Evolutionary conservation across 345 rosid genomes (phyloP).

Genomic region (Eucalyptus curtisii): DNA sequence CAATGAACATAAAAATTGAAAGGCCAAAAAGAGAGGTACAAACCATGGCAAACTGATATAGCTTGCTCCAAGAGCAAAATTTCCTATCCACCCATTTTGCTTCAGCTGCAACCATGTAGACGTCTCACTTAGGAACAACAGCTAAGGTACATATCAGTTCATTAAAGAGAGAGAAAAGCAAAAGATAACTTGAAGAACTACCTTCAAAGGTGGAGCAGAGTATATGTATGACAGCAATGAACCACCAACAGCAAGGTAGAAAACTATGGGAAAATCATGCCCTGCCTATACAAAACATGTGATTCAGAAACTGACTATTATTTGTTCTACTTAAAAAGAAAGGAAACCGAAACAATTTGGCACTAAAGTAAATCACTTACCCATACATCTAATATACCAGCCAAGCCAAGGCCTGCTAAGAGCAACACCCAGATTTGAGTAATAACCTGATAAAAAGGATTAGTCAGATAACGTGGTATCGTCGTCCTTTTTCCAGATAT

Average conservation of each 20-base stretch:
- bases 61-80: slow-evolving; percentile 93
- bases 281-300: slow-evolving; percentile 59
- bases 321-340: not conserved
- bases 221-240: slow-evolving; percentile 90
- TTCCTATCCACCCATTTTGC: slow-evolving; percentile 98
- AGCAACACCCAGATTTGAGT: slow-evolving; percentile 85
- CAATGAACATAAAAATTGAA: not conserved
- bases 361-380: slow-evolving; percentile 29
- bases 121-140: not conserved
- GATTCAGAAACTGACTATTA: not conserved
- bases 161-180: not conserved
- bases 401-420: slow-evolving; percentile 77
- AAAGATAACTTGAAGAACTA: not conserved
- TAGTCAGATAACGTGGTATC: not conserved
- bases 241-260: slow-evolving; percentile 95
- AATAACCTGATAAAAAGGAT: slow-evolving; percentile 48
- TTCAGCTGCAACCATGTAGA: slow-evolving; percentile 53
- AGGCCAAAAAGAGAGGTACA: not conserved
- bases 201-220: slow-evolving; percentile 99
- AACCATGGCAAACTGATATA: slow-evolving; percentile 98
- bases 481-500: not conserved
- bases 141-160: not conserved
- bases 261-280: slow-evolving; percentile 58
- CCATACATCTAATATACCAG: slow-evolving; percentile 82
- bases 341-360: not conserved